Percentiles rank a stretch among this genome's conserved stretches.
phyloP scores from a whole-genome alignment of 352 stramenopile genomes.

The Pythium diclinum region DNA sequence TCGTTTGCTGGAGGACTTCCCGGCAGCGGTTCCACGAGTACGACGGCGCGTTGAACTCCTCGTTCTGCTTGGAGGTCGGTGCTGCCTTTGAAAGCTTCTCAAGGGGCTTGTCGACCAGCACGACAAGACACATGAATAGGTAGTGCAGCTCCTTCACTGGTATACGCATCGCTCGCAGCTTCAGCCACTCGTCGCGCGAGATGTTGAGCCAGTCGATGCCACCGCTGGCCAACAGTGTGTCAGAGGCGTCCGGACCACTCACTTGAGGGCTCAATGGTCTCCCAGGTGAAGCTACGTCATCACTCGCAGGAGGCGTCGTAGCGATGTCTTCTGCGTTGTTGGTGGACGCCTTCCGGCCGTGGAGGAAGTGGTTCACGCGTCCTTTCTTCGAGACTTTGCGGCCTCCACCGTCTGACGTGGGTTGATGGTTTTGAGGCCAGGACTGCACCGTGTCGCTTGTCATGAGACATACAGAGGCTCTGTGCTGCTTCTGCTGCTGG shows the following conservation, averaged over 20 bases:
- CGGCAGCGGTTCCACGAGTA: conserved; percentile 65
- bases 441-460: conserved; percentile 51
- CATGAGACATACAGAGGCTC: conserved; percentile 46
- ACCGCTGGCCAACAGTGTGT: conserved; percentile 20
- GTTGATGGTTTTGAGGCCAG: conserved; percentile 54
- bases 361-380: conserved; percentile 68
- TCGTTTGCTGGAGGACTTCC: conserved; percentile 52
- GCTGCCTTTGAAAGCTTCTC: conserved; percentile 37
- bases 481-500: conserved; percentile 21
- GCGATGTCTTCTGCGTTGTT: conserved; percentile 11
- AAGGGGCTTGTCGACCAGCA: conserved; percentile 53
- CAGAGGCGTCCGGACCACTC: conserved; percentile 15
- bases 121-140: conserved; percentile 75
- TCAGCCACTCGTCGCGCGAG: conserved; percentile 61
- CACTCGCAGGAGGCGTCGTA: not conserved
- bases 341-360: conserved; percentile 17
- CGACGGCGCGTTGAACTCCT: conserved; percentile 51
- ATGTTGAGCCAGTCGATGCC: conserved; percentile 66
- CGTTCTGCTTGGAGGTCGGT: conserved; percentile 40
- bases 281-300: not conserved
- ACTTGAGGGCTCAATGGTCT: conserved; percentile 3
- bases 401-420: conserved; percentile 51
- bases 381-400: conserved; percentile 52
- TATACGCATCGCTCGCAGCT: conserved; percentile 59
- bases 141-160: conserved; percentile 71